Base-by-base conservation (phyloP, 768 basidiomycete genomes). In the Tulasnella sp. region DNA sequence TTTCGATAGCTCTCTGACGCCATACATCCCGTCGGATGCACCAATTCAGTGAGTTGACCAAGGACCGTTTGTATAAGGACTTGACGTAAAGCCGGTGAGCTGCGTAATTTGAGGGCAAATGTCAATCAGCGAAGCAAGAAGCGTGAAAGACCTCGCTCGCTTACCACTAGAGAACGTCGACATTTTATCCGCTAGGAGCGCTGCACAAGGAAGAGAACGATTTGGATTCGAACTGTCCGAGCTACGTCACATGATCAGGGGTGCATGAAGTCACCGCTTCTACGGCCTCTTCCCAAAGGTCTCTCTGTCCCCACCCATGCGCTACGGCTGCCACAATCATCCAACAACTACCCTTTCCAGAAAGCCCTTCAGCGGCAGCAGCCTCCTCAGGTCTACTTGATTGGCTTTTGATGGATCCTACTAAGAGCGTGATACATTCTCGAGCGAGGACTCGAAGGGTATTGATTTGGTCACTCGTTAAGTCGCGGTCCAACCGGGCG, bases 31-130 rank as follows among this genome's bases (percentile, higher is more conserved):
- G 74, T 57, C 84, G 77, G 62, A 96, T 75, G 43, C 79, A 82
- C 94, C 94, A 98, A 70, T 98, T 83, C 51, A 94, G 73, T 46
- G 86, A 76, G 64, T 96, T 93, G 64, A 78, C 84, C 60, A 98
- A 77, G 63, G 81, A 79, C 35, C 92, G 83, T 65, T 79, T 83
- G 75, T 96, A 97, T 4, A 98, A 78, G 7, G 86, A 88, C 73
- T 94, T 89, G 68, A 92, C 89, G 67, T 92, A 84, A 64, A 79
- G 76, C 67, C 81, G 79, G 73, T 88, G 86, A 4, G 81, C 84
- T 32, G 79, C 27, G 32, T 29, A n/a, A 23, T n/a, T 9, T 35
- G 37, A 45, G 6, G 25, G n/a, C n/a, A n/a, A n/a, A 2, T 29
- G 2, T 53, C 15, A 37, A 23, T 2, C 5, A 19, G 21, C n/a